These are phyloP conservation scores for Sporobolus alterniflorus DNA, from an alignment of 202 grass and related monocot species.

Conservation along the genomic window DNA sequence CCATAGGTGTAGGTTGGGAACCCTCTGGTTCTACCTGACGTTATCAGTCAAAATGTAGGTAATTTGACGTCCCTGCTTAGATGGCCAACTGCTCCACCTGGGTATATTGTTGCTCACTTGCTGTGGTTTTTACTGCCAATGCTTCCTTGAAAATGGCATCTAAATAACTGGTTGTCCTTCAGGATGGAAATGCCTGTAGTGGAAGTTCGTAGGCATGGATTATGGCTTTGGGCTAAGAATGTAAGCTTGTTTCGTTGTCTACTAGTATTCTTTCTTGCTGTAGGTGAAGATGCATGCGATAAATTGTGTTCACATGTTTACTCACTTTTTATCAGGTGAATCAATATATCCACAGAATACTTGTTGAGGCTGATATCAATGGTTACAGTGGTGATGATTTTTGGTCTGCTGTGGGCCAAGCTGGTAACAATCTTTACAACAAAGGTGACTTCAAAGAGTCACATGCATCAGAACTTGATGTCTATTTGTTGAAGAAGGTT, in stretches of 20 bases:
- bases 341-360: slow-evolving; percentile 84
- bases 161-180: slow-evolving; percentile 26
- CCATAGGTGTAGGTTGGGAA: background rate
- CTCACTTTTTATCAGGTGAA: slow-evolving; percentile 68
- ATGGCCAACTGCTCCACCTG: slow-evolving; percentile 95
- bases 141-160: slow-evolving; percentile 19
- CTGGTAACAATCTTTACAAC: slow-evolving; percentile 76
- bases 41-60: slow-evolving; percentile 48
- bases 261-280: background rate
- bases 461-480: slow-evolving; percentile 61
- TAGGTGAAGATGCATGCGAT: background rate
- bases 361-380: slow-evolving; percentile 78
- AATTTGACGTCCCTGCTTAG: slow-evolving; percentile 91
- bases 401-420: slow-evolving; percentile 72
- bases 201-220: slow-evolving; percentile 71
- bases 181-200: slow-evolving; percentile 99
- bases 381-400: slow-evolving; percentile 52
- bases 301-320: slow-evolving; percentile 16
- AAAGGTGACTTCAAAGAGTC: slow-evolving; percentile 79
- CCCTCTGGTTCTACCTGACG: slow-evolving; percentile 26
- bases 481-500: slow-evolving; percentile 94
- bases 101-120: slow-evolving; percentile 58
- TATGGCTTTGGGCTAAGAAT: slow-evolving; percentile 96
- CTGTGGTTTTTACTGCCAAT: background rate
- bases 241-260: slow-evolving; percentile 49